Evolutionary conservation across 768 basidiomycete genomes (phyloP), one percentile per base, ranked within the genome.

Genomic region (Pulveroboletus sp.): DNA sequence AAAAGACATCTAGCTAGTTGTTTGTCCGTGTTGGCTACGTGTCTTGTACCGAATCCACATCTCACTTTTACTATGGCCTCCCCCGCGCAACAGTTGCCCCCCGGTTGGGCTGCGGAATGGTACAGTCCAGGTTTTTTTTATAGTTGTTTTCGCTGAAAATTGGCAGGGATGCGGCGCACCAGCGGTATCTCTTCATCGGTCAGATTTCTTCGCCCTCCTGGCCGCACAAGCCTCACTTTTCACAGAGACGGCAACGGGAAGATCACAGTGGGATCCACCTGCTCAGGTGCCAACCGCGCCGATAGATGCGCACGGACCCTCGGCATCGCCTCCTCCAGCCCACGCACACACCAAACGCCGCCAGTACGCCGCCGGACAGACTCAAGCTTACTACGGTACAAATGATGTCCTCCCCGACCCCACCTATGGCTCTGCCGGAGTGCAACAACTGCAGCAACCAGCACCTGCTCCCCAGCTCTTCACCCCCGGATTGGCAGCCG

Each of bases 51-150:
- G 21, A 47, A 13, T 40, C 17, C 31, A 33, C 21, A 19, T 31
- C 24, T 48, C 36, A 29, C 31, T 39, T 39, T 29, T 29, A 2
- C 4, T 32, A 78, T 78, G 77, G 67, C 78, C 36, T 71, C 74
- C 36, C 74, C 75, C 36, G 59, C 68, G n/a, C 79, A 82, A 63
- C 82, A 90, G 67, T 71, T 97, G 32, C 94, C 94, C 51, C 87
- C 86, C 55, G 94, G 94, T 35, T 97, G 94, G 94, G 76, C 79
- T 55, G 89, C 91, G 64, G 87, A 94, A 77, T 97, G 94, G 94
- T 91, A 65, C 57, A 75, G 68, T 43, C 16, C 1, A 40, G 32
- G 38, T 2, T 35, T 49, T n/a, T 2, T 2, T 1, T 2, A 14
- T 7, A 1, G 33, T 13, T 6, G 6, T n/a, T 27, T 14, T 6